Evolutionary conservation across 257 asterid genomes (phyloP).

Genomic region (Solanum pinnatisectum): DNA sequence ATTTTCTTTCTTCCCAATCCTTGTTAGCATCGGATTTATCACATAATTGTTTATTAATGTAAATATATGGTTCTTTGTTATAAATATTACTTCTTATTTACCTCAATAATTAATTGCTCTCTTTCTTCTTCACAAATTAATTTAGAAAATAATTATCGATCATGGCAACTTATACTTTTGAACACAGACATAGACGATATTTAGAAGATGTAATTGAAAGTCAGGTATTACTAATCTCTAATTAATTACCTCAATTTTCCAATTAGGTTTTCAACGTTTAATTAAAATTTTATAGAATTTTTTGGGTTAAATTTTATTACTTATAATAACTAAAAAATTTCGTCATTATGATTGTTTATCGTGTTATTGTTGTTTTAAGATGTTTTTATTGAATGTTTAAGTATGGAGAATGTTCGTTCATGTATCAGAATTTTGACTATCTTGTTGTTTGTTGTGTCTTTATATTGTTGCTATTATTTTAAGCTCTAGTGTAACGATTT

Average conservation of each 20-base stretch:
- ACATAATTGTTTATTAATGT: background rate
- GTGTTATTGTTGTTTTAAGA: background rate
- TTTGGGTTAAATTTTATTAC: background rate
- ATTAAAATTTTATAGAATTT: background rate
- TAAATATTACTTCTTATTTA: background rate
- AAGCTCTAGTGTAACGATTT: too few relatives aligned
- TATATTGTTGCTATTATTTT: too few relatives aligned
- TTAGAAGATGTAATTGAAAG: background rate
- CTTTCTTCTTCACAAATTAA: background rate
- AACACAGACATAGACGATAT: background rate
- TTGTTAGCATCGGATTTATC: background rate
- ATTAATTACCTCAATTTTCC: background rate
- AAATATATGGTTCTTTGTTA: background rate
- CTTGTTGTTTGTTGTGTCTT: too few relatives aligned
- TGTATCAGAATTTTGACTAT: too few relatives aligned
- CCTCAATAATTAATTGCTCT: background rate
- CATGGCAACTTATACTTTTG: background rate
- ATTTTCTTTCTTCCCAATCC: background rate
- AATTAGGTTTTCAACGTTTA: background rate
- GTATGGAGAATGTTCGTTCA: too few relatives aligned
- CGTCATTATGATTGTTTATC: background rate
- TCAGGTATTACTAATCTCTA: background rate
- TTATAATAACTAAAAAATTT: background rate
- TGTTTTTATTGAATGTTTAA: background rate
- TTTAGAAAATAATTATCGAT: background rate